Percentiles rank a stretch among this genome's conserved stretches.
These are phyloP conservation scores for Discostella stelligeroides DNA, from an alignment of 108 stramenopile genomes.

Conservation along the genomic window DNA sequence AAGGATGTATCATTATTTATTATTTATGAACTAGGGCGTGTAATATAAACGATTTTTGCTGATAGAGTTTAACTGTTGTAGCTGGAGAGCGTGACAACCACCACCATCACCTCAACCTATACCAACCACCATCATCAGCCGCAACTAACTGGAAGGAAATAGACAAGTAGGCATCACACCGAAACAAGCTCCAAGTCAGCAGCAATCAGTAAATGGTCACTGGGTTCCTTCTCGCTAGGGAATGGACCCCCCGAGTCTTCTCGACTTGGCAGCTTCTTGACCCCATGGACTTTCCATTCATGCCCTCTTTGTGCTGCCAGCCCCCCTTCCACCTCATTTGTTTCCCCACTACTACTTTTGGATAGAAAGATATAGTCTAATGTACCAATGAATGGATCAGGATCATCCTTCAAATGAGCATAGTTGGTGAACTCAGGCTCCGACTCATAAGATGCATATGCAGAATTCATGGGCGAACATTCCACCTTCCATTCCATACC, in stretches of 20 bases:
- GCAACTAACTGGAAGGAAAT: neutral
- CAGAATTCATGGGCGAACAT: constrained; percentile 60
- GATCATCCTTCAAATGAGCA: constrained; percentile 64
- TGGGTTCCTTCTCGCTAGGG: constrained; percentile 74
- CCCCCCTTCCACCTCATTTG: neutral
- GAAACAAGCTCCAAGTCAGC: constrained; percentile 60
- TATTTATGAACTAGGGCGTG: too few species aligned
- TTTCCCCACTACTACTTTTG: constrained; percentile 30
- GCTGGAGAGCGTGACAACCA: too few species aligned
- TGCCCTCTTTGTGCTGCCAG: neutral
- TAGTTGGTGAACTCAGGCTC: constrained; percentile 95
- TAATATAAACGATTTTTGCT: too few species aligned
- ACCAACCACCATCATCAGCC: too few species aligned
- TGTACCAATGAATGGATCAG: constrained; percentile 89
- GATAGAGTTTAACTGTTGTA: too few species aligned
- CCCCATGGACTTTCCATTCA: constrained; percentile 62
- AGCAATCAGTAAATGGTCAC: constrained; percentile 84
- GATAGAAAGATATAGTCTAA: constrained; percentile 93
- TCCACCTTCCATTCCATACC: constrained; percentile 68
- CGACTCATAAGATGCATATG: constrained; percentile 55
- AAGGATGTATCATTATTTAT: too few species aligned
- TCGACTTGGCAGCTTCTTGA: constrained; percentile 49
- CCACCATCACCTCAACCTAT: too few species aligned
- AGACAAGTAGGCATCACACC: neutral
- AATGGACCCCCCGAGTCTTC: constrained; percentile 67